Conservation (phyloP, 192 early-diverging fungal species). For the Jimgerdemannia lactiflua region DNA sequence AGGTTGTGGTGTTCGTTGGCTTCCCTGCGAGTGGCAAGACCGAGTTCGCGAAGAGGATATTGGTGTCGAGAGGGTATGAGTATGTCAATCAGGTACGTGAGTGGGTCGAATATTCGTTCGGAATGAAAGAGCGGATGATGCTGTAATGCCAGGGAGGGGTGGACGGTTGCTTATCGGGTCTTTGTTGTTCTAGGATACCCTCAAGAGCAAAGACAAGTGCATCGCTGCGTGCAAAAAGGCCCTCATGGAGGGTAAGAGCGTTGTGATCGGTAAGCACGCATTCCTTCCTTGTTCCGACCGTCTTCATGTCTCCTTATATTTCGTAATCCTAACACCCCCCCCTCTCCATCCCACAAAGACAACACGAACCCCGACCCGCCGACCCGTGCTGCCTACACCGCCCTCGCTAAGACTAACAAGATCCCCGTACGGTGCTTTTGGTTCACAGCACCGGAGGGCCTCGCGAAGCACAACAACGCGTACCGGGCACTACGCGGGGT, state of each 20-base stretch:
- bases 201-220: slow-evolving; percentile 80
- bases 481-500: slow-evolving; percentile 53
- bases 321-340: not conserved
- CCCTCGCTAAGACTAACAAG: slow-evolving; percentile 50
- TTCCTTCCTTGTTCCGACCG: not conserved
- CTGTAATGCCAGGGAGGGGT: not conserved
- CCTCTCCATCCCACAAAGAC: slow-evolving; percentile 24
- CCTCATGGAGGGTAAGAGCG: slow-evolving; percentile 47
- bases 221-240: slow-evolving; percentile 46
- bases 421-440: slow-evolving; percentile 64
- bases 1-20: slow-evolving; percentile 78
- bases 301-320: not conserved
- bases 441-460: slow-evolving; percentile 46
- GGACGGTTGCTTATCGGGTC: not conserved
- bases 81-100: slow-evolving; percentile 61
- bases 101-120: no score
- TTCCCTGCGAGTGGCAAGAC: slow-evolving; percentile 85
- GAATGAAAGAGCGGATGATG: not conserved
- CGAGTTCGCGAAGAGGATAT: slow-evolving; percentile 60
- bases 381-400: slow-evolving; percentile 63
- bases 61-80: slow-evolving; percentile 62
- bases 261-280: slow-evolving; percentile 67
- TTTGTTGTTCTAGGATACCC: slow-evolving; percentile 57
- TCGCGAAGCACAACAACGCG: slow-evolving; percentile 79
- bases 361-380: slow-evolving; percentile 78